phyloP scores from a whole-genome alignment of 768 basidiomycete genomes.

The Nidularia pulvinata region DNA sequence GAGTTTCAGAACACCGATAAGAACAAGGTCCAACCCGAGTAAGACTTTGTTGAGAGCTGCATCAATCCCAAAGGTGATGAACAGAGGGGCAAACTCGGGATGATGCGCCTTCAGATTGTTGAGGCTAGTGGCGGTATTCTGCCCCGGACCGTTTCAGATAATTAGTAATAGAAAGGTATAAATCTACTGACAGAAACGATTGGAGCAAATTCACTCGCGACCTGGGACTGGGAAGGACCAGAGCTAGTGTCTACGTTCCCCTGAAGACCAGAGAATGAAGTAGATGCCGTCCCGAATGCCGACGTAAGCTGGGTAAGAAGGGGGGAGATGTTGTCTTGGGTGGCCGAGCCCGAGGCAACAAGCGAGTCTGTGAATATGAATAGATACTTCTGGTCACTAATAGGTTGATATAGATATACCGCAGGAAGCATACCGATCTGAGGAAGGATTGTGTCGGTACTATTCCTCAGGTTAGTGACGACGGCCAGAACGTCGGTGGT shows the following conservation, averaged over 20 bases:
- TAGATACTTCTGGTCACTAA: too few relatives aligned
- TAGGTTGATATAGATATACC: too few relatives aligned
- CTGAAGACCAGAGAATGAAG: constrained; percentile 4
- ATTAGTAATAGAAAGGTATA: too few relatives aligned
- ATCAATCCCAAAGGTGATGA: constrained; percentile 6
- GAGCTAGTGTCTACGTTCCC: background rate
- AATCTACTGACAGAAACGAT: too few relatives aligned
- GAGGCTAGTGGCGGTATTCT: constrained; percentile 2
- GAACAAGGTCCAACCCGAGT: constrained; percentile 5
- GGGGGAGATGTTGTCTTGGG: background rate
- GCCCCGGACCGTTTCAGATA: too few relatives aligned
- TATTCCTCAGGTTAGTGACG: background rate
- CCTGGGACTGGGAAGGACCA: background rate
- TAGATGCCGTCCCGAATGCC: background rate
- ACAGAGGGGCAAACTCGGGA: constrained; percentile 2
- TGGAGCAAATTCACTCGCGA: too few relatives aligned
- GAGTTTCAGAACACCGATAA: constrained; percentile 2
- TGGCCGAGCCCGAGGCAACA: background rate
- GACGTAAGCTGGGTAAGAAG: background rate
- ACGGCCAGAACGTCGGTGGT: background rate
- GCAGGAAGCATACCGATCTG: background rate
- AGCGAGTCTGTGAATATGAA: background rate
- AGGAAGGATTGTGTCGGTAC: background rate
- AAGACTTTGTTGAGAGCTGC: constrained; percentile 6
- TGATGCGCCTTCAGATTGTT: constrained; percentile 7